These are phyloP conservation scores for Candida easanensis DNA, from an alignment of 805 yeast genomes.

Conservation along the genomic window DNA sequence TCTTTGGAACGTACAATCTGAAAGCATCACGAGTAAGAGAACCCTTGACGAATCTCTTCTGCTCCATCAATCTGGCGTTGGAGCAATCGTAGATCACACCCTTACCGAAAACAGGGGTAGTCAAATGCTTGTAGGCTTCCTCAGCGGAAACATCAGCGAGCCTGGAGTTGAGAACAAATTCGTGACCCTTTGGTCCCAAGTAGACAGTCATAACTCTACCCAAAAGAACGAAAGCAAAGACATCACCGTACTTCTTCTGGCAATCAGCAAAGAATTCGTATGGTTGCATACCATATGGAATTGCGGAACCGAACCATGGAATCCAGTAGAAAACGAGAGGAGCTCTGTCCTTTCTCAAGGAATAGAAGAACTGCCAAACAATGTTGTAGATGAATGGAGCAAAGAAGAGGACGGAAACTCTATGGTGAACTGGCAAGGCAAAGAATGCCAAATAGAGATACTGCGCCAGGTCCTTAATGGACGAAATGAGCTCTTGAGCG, in stretches of 20 bases:
- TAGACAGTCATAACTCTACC: constrained; percentile 95
- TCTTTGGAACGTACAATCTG: constrained; percentile 81
- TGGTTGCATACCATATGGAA: constrained; percentile 88
- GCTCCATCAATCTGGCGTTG: constrained; percentile 92
- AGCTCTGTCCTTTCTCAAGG: constrained; percentile 76
- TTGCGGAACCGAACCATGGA: constrained; percentile 95
- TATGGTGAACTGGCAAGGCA: constrained; percentile 35
- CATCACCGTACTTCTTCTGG: constrained; percentile 85
- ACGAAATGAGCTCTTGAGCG: constrained; percentile 13
- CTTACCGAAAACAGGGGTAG: constrained; percentile 99
- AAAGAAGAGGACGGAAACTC: constrained; percentile 31
- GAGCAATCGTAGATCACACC: constrained; percentile 98
- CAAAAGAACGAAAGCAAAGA: constrained; percentile 82
- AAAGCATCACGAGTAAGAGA: constrained; percentile 87
- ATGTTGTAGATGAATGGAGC: constrained; percentile 64
- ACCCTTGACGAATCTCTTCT: constrained; percentile 91
- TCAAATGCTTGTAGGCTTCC: constrained; percentile 90
- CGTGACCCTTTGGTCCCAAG: constrained; percentile 97
- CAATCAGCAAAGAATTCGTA: constrained; percentile 82
- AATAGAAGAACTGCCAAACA: constrained; percentile 63
- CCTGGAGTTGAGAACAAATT: constrained; percentile 89
- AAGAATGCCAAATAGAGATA: constrained; percentile 26
- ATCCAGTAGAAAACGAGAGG: constrained; percentile 91
- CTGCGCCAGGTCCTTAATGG: constrained; percentile 11
- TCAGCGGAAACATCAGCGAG: constrained; percentile 90